Evolutionary conservation across 2,329 filamentous ascomycete species (phyloP).

Genomic region (Cladophialophora yegresii): DNA sequence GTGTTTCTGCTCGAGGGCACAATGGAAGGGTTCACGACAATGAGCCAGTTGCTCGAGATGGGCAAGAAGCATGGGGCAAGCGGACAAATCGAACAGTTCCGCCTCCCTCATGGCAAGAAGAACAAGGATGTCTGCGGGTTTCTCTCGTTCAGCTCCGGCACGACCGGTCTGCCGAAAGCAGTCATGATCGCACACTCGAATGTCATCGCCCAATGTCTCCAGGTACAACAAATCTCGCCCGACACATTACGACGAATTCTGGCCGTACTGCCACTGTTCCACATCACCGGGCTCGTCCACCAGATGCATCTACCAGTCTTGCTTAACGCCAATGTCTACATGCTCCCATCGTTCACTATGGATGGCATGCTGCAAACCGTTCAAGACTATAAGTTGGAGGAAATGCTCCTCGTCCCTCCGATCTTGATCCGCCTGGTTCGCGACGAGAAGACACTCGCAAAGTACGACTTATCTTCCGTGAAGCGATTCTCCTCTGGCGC

Average conservation of each 20-base stretch:
- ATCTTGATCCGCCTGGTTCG: slow-evolving; percentile 63
- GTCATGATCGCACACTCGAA: slow-evolving; percentile 52
- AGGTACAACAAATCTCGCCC: slow-evolving; percentile 57
- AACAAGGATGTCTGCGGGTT: slow-evolving; percentile 60
- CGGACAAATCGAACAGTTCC: slow-evolving; percentile 53
- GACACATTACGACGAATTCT: slow-evolving; percentile 54
- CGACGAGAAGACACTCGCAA: slow-evolving; percentile 52
- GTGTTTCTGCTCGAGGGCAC: slow-evolving; percentile 61
- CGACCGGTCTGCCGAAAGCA: slow-evolving; percentile 40
- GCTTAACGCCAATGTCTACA: slow-evolving; percentile 66
- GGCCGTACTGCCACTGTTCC: slow-evolving; percentile 62
- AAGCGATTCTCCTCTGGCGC: slow-evolving; percentile 62
- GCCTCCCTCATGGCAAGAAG: slow-evolving; percentile 55
- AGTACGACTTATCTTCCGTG: slow-evolving; percentile 60
- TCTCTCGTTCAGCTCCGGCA: slow-evolving; percentile 43
- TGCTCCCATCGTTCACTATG: slow-evolving; percentile 67
- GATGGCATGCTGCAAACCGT: slow-evolving; percentile 58
- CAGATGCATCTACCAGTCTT: slow-evolving; percentile 64
- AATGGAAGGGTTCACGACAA: slow-evolving; percentile 52
- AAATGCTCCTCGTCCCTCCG: slow-evolving; percentile 62
- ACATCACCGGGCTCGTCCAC: slow-evolving; percentile 62
- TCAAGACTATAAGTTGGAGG: slow-evolving; percentile 55
- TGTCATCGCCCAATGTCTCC: slow-evolving; percentile 63
- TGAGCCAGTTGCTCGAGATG: slow-evolving; percentile 41
- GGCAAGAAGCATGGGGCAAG: slow-evolving; percentile 44